Base-by-base conservation (phyloP, 129 eudicot species). In the Tagetes erecta region DNA sequence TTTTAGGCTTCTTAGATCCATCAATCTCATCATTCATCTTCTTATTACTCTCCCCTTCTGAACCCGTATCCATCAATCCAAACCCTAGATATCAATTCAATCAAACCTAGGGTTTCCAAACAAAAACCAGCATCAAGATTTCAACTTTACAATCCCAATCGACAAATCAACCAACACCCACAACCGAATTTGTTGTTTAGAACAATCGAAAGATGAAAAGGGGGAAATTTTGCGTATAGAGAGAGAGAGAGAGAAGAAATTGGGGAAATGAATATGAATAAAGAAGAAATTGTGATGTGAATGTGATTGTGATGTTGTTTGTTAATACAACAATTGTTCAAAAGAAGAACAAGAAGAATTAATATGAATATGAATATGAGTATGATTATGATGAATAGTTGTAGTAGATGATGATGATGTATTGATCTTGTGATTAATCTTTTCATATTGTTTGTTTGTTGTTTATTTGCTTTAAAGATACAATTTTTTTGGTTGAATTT, bases 1-100 rank as follows among this genome's bases (percentile, higher is more conserved):
- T 84, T 75, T 86, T 91, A 71, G 97, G 95, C 73, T 79, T 86
- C 86, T 83, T 88, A 31, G 83, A 73, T 41, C 86, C 92, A 75
- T 86, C 95, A 6, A 86, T 76, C 66, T 55, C 60, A 56, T 74
- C 81, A 66, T 79, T 59, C n/a, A 59, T 12, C 52, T 80, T 79
- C 77, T 71, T 82, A 53, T 84, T 80, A 56, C 84, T 74, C 52
- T 89, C 92, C 9, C 85, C 96, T 44, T 87, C 97, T 6, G 95
- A 88, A 57, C 85, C 92, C 37, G 81, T 80, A 66, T 88, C 97
- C 97, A 91, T 91, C 14, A 58, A 81, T 57, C 76, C 53, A 79
- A 72, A 72, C 83, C 78, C 78, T 79, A 79, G 72, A 75, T 34
- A 52, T 63, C 4, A 35, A 38, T 5, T 8, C 63, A 38, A 46